Base-by-base conservation (phyloP, 2,329 filamentous ascomycete species). In the Fusarium anguioides region DNA sequence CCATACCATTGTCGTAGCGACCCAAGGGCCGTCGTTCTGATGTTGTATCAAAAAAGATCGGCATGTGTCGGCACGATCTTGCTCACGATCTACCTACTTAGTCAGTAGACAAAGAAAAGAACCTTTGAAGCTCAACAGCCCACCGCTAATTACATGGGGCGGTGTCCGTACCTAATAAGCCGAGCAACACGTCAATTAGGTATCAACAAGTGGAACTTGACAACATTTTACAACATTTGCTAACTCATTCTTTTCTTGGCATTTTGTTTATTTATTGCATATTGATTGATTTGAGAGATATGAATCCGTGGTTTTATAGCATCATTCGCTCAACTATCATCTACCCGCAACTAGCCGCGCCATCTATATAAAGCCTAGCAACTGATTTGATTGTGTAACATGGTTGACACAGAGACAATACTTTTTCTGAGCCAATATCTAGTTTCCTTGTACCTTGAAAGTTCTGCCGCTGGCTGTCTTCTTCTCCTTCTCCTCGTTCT, bases 401-500 rank as follows among this genome's bases (percentile, higher is more conserved):
- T 55, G 21, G 42, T 42, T 53, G 51, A 36, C 40, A 54, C 53
- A 60, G 45, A 59, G 49, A 39, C 31, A 33, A 33, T 33, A 26
- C 37, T 56, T 35, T 50, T 46, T 53, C 39, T 63, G 42, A 31
- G 40, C 61, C 49, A 58, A 53, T 36, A 29, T 60, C 55, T 74
- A 76, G 68, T 70, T 68, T 74, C 75, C 67, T 70, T 85, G 79
- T 62, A 83, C 81, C 80, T 85, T 89, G 87, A 99, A 99, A 40
- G 94, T 97, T 74, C 96, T 89, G 68, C 96, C 96, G 78, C 93
- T 98, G 44, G 96, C 96, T 57, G 96, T 99, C 89, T 99, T 99
- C 75, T 93, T 90, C 82, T 99, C 96, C 82, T 95, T 95, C 81
- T 98, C 96, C 80, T 98, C 95, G 73, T 91, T 94, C 78, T 99